phyloP scores from a whole-genome alignment of 352 stramenopile species.

The Phytophthora idaei region DNA sequence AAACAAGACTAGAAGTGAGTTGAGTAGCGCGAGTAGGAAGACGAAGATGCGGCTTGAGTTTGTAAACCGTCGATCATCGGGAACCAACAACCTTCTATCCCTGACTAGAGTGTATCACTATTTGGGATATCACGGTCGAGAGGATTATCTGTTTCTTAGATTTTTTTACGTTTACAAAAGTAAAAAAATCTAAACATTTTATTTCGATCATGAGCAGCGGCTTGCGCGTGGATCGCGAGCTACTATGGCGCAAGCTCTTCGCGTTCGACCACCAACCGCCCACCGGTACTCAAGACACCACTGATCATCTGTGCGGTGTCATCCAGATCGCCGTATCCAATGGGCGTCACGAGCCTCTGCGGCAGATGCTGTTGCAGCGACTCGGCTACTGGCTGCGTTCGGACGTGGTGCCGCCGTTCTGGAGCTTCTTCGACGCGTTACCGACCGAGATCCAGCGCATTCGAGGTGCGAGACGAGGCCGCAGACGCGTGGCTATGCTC shows the following conservation, averaged over 20 bases:
- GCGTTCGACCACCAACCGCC: conserved; percentile 46
- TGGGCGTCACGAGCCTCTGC: conserved; percentile 49
- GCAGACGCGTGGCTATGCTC: conserved; percentile 47
- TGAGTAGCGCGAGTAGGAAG: too few relatives aligned
- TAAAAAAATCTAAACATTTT: too few relatives aligned
- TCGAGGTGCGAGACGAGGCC: conserved; percentile 22
- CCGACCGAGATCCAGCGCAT: conserved; percentile 13
- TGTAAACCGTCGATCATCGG: too few relatives aligned
- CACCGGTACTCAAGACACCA: conserved; percentile 3
- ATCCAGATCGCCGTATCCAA: conserved; percentile 46
- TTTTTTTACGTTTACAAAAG: too few relatives aligned
- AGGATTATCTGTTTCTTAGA: too few relatives aligned
- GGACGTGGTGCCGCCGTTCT: conserved; percentile 69
- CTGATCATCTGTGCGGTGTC: conserved; percentile 34
- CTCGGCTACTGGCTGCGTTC: conserved; percentile 67
- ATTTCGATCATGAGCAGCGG: conserved; percentile 11
- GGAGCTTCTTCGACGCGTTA: conserved; percentile 57
- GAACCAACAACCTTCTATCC: too few relatives aligned
- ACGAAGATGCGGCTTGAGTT: too few relatives aligned
- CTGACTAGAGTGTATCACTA: too few relatives aligned
- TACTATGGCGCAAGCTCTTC: conserved; percentile 77
- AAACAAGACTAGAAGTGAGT: too few relatives aligned
- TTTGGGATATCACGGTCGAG: too few relatives aligned
- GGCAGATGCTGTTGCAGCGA: conserved; percentile 64
- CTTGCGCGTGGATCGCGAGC: conserved; percentile 61